A percentile compares a stretch with the other conserved stretches of the same genome.
These are phyloP conservation scores for Kregervanrija fluxuum DNA, from an alignment of 805 yeast genomes.

Conservation along the genomic window DNA sequence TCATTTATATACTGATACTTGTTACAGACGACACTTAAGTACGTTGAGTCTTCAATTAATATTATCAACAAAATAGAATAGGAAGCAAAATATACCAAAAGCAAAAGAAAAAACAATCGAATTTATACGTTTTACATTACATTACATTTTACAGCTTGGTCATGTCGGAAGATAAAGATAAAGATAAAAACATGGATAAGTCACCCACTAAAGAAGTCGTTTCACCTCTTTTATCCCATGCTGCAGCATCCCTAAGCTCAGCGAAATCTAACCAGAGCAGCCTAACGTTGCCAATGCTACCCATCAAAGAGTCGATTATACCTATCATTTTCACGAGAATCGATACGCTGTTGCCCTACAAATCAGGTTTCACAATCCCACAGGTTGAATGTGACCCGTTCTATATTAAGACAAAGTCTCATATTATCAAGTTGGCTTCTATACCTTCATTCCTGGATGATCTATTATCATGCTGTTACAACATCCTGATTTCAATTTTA, in stretches of 20 bases:
- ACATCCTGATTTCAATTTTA: slow-evolving; percentile 6
- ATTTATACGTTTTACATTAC: no score
- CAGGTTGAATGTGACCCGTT: slow-evolving; percentile 32
- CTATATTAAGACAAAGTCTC: slow-evolving; percentile 27
- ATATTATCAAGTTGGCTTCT: slow-evolving; percentile 26
- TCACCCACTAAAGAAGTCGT: no score
- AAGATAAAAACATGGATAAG: no score
- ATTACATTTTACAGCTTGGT: no score
- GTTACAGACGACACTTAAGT: no score
- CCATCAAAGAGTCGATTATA: slow-evolving; percentile 14
- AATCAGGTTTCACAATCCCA: slow-evolving; percentile 27
- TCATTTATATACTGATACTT: no score
- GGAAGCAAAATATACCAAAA: neutral
- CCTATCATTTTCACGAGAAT: slow-evolving; percentile 30
- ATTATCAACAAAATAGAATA: neutral
- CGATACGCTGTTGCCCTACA: slow-evolving; percentile 29
- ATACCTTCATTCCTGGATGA: slow-evolving; percentile 23
- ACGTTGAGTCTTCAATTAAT: no score
- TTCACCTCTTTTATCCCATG: neutral
- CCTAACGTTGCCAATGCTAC: neutral
- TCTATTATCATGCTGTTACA: slow-evolving; percentile 15
- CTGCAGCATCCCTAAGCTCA: neutral
- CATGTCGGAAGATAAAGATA: no score
- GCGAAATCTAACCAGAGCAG: no score
- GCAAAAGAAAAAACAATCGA: neutral